Evolutionary conservation across 768 basidiomycete genomes (phyloP), one percentile per base, ranked within the genome.

Genomic region (Rickenella mellea): DNA sequence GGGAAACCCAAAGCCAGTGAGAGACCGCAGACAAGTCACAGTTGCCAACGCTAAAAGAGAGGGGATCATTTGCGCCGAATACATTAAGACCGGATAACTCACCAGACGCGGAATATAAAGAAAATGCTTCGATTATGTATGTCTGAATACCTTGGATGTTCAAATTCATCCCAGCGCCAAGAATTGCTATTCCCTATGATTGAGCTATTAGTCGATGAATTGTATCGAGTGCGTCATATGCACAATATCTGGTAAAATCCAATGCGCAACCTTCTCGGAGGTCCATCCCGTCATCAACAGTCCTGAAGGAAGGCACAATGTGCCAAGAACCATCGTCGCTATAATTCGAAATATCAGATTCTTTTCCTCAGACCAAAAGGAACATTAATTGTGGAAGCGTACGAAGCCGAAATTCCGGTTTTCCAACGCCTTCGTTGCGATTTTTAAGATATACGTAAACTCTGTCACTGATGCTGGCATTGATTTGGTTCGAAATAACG

Each of bases 231-330:
- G 33, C 7, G 11, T 15, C 2, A 22, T 36, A 40, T 43, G 40
- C 26, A 54, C 60, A 21, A 60, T 48, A 38, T 55, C 53, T 27
- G 53, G 48, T 1, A 56, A 55, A 32, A 65, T 57, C 64, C 64
- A 67, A 40, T 55, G 54, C 4, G 64, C 49, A 20, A 45, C 45
- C 3, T 48, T 37, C 15, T 36, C 55, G 1, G 61, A 54, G 4
- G 56, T 54, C 59, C 64, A 68, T 5, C 64, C 63, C 49, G 61
- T 59, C 29, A 67, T 55, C 38, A 66, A 51, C 20, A 66, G 51
- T 0, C 64, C 63, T 28, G 61, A 41, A 0, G 65, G 63, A 25
- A 67, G 54, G 14, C 58, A 30, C 20, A 56, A n/a, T 10, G 32
- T 37, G 14, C 47, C 47, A 29, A 46, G 27, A 25, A 48, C 27